A percentile compares a stretch with the other conserved stretches of the same genome.
Evolutionary conservation across 2,329 filamentous ascomycete genomes (phyloP).

Genomic region (Colletotrichum sp.): DNA sequence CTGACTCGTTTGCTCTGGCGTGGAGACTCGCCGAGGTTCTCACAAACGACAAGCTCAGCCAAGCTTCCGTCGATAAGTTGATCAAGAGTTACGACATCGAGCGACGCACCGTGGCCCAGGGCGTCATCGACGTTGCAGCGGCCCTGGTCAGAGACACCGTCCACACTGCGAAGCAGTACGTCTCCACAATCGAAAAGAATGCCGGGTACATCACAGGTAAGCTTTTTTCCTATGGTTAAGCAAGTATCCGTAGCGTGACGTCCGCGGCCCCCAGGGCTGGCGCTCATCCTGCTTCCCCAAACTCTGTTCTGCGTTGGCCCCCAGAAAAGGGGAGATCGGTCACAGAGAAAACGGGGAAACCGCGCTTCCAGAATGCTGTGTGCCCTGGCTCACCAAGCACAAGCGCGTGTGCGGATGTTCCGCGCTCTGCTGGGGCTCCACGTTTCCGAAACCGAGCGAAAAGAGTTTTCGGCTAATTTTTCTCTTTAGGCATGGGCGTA

Average conservation of each 20-base stretch:
- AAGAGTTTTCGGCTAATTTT: background rate
- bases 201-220: slow-evolving; percentile 53
- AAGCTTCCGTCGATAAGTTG: slow-evolving; percentile 28
- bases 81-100: slow-evolving; percentile 50
- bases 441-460: background rate
- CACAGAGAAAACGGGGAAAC: background rate
- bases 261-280: background rate
- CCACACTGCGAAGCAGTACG: slow-evolving; percentile 48
- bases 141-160: slow-evolving; percentile 50
- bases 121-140: slow-evolving; percentile 52
- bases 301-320: background rate
- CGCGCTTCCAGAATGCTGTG: background rate
- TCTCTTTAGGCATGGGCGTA: slow-evolving; percentile 43
- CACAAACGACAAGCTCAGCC: slow-evolving; percentile 26
- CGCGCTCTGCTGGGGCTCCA: background rate
- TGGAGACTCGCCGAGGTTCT: slow-evolving; percentile 53
- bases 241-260: background rate
- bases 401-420: background rate
- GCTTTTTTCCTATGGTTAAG: background rate
- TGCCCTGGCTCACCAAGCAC: background rate
- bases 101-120: slow-evolving; percentile 45
- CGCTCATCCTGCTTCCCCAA: background rate
- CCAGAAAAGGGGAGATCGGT: background rate
- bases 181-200: slow-evolving; percentile 51
- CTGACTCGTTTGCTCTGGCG: slow-evolving; percentile 54